These are phyloP conservation scores for Trichoderma reesei DNA, from an alignment of 495 filamentous ascomycete genomes.

Conservation along the genomic window DNA sequence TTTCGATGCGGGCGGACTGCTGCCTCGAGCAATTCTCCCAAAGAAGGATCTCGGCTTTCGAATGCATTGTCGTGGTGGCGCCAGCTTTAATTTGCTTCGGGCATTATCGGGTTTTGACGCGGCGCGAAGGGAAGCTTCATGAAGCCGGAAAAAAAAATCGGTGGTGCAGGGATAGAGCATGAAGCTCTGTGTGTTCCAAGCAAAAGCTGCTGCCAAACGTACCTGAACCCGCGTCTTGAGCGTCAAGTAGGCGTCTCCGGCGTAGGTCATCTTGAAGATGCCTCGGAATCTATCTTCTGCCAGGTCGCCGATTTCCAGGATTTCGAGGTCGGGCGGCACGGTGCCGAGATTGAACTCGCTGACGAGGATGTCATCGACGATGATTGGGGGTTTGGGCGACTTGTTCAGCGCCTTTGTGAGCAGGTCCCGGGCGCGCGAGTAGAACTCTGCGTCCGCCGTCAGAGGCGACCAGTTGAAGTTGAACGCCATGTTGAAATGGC, in stretches of 20 bases:
- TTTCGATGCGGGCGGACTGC: background rate
- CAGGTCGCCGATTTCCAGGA: slow-evolving; percentile 91
- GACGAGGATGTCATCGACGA: slow-evolving; percentile 98
- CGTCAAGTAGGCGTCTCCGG: slow-evolving; percentile 88
- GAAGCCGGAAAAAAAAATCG: background rate
- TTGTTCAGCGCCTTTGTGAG: slow-evolving; percentile 94
- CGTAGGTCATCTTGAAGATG: slow-evolving; percentile 98
- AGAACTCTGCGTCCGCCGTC: slow-evolving; percentile 85
- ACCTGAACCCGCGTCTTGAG: slow-evolving; percentile 88
- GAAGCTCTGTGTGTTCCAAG: slow-evolving; percentile 4
- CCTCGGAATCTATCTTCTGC: slow-evolving; percentile 95
- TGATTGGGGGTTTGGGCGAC: slow-evolving; percentile 95
- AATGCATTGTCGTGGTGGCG: slow-evolving; percentile 3
- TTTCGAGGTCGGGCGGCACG: slow-evolving; percentile 87
- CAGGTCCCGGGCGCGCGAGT: slow-evolving; percentile 83
- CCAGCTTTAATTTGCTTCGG: background rate
- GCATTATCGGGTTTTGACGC: slow-evolving; percentile 9
- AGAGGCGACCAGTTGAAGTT: slow-evolving; percentile 99
- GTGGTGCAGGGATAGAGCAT: background rate
- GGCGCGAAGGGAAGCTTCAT: slow-evolving; percentile 7
- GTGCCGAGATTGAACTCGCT: slow-evolving; percentile 94
- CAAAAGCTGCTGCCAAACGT: slow-evolving; percentile 21
- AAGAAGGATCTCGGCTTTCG: background rate
- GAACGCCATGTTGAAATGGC: slow-evolving; percentile 76
- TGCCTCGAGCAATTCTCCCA: background rate